phyloP scores from a whole-genome alignment of 179 eudicot species.

The Vitellaria paradoxa region DNA sequence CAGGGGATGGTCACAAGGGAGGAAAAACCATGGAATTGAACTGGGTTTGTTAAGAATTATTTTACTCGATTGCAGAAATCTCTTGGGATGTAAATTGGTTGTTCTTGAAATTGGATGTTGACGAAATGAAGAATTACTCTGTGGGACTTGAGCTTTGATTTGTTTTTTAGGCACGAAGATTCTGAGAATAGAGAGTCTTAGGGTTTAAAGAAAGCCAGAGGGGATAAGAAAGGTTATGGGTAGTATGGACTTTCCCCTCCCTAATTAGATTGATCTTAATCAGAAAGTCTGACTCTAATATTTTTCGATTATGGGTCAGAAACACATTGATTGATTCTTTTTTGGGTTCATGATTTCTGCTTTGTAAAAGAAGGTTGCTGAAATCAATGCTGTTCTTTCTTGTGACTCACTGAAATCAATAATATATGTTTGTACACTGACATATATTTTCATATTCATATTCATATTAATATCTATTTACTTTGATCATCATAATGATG shows the following conservation, averaged over 20 bases:
- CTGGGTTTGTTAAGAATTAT: background rate
- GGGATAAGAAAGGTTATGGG: background rate
- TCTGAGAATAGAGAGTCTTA: background rate
- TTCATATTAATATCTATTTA: background rate
- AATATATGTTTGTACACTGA: background rate
- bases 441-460: background rate
- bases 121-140: background rate
- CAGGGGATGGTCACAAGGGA: background rate
- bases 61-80: background rate
- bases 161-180: background rate
- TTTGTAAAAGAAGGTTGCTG: constrained; percentile 16
- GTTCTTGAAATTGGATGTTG: background rate
- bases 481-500: background rate
- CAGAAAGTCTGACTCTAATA: constrained; percentile 13
- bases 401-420: constrained; percentile 3
- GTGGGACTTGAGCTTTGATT: background rate
- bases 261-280: background rate
- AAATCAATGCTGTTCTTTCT: constrained; percentile 26
- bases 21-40: background rate
- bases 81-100: background rate
- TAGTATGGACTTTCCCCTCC: constrained; percentile 1
- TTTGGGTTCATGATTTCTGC: constrained; percentile 14
- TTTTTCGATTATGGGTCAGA: constrained; percentile 22
- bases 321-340: constrained; percentile 28
- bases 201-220: background rate